Base-by-base conservation (phyloP, 495 filamentous ascomycete genomes). In the Podospora sp. region DNA sequence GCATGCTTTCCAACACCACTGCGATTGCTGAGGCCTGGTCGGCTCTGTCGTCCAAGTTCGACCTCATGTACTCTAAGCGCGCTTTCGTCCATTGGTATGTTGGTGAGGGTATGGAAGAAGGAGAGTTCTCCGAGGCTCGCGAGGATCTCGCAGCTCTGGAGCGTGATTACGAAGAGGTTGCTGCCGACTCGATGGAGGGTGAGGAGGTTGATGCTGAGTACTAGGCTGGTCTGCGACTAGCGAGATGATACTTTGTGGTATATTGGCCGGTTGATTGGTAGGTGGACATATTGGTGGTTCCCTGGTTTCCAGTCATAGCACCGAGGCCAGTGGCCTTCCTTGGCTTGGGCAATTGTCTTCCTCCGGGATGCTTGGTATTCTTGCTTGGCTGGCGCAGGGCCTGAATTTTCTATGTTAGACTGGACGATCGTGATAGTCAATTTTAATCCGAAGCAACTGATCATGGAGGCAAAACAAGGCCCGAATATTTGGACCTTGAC, bases 21-120 rank as follows among this genome's bases (percentile, higher is more conserved):
- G 95, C 95, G 75, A 99, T 99, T 78, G 92, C 94, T 75, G 94
- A 99, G 85, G 95, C 95, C 65, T 99, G 95, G 95, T 92, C 93
- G 58, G 92, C 94, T 73, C 90, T 99, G 61, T 96, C 94, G 64
- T 90, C 91, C 87, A 99, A 99, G 83, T 99, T 99, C 83, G 95
- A 99, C 73, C 93, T 99, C 77, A 99, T 99, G 95, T 98, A 98
- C 87, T 94, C 94, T 78, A 99, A 99, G 89, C 95, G 95, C 82
- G 95, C 95, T 64, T 99, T 99, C 84, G 95, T 99, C 60, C 95
- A 99, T 83, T 99, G 95, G 95, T 99, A 99, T 75, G 95, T 99
- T 78, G 95, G 95, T 83, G 95, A 99, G 86, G 95, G 95, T 88
- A 99, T 99, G 95, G 95, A 99, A 86, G 95, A 99, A 82, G 95